Evolutionary conservation across 1,139 yeast species (phyloP).

Genomic region (Kurtzmaniella quercitrusa): DNA sequence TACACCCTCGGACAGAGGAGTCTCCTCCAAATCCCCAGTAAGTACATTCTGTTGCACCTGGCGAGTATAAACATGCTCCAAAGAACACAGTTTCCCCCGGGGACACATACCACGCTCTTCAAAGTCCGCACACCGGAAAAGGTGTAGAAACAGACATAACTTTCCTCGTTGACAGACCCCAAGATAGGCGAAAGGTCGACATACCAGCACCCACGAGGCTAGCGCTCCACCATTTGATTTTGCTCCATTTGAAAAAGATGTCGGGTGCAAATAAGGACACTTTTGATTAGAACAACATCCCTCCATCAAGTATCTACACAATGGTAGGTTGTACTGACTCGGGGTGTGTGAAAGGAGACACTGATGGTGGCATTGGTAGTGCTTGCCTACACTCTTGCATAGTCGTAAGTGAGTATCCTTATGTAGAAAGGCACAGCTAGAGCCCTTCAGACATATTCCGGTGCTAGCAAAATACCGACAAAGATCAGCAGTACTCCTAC

Average conservation of each 20-base stretch:
- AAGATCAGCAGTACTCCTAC: conserved; percentile 12
- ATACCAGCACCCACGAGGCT: conserved; percentile 31
- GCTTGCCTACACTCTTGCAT: conserved; percentile 47
- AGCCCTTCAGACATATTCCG: conserved; percentile 52
- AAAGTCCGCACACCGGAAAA: conserved; percentile 67
- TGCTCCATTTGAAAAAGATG: conserved; percentile 24
- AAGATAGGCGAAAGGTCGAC: conserved; percentile 63
- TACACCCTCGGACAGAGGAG: no score
- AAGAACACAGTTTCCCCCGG: conserved; percentile 42
- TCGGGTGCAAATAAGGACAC: conserved; percentile 51
- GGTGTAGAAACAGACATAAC: conserved; percentile 54
- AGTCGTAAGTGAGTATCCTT: conserved; percentile 46
- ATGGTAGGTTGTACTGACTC: conserved; percentile 60
- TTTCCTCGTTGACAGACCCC: conserved; percentile 68
- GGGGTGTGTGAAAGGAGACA: conserved; percentile 59
- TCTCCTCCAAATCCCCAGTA: conserved; percentile 8
- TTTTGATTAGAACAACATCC: conserved; percentile 50
- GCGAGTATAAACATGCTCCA: conserved; percentile 41
- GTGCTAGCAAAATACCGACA: conserved; percentile 40
- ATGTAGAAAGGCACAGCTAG: conserved; percentile 54
- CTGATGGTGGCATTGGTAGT: conserved; percentile 37
- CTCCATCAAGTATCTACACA: conserved; percentile 51
- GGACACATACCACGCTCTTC: conserved; percentile 58
- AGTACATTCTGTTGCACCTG: conserved; percentile 26
- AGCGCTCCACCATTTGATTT: conserved; percentile 39